Evolutionary conservation across 306 rosid genomes (phyloP).

Genomic region (Vicia villosa): DNA sequence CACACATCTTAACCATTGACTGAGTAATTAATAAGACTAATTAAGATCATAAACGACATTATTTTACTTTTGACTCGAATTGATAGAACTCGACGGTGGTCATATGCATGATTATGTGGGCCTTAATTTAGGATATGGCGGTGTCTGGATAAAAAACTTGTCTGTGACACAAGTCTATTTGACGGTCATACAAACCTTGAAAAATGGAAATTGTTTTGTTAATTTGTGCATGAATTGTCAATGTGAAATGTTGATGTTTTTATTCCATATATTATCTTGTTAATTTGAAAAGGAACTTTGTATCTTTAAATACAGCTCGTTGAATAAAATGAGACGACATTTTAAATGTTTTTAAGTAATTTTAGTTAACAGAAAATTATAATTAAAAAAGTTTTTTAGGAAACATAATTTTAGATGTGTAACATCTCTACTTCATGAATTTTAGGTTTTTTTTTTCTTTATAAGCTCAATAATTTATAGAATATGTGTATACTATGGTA

Average conservation of each 20-base stretch:
- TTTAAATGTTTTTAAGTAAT: too few relatives aligned
- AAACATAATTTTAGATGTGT: too few relatives aligned
- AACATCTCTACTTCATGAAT: too few relatives aligned
- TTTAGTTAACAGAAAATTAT: too few relatives aligned
- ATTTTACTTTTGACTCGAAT: constrained; percentile 39
- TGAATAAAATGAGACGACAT: neutral
- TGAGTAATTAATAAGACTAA: neutral
- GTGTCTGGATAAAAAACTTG: constrained; percentile 19
- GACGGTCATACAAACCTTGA: constrained; percentile 10
- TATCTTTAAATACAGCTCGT: neutral
- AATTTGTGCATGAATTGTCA: constrained; percentile 5
- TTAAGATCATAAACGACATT: constrained; percentile 14
- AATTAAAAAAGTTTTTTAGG: too few relatives aligned
- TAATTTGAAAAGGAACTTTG: neutral
- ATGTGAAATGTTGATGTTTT: constrained; percentile 5
- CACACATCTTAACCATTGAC: constrained; percentile 38
- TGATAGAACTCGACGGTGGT: constrained; percentile 41
- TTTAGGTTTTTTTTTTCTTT: too few relatives aligned
- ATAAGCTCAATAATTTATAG: too few relatives aligned
- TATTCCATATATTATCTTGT: neutral
- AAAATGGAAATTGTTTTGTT: neutral
- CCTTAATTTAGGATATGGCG: constrained; percentile 31
- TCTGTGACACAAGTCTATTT: constrained; percentile 29
- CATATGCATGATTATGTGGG: constrained; percentile 41
- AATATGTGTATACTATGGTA: too few relatives aligned